A percentile compares a stretch with the other conserved stretches of the same genome.
These are phyloP conservation scores for Daldinia sp. DNA, from an alignment of 2,329 filamentous ascomycete genomes.

Conservation along the genomic window DNA sequence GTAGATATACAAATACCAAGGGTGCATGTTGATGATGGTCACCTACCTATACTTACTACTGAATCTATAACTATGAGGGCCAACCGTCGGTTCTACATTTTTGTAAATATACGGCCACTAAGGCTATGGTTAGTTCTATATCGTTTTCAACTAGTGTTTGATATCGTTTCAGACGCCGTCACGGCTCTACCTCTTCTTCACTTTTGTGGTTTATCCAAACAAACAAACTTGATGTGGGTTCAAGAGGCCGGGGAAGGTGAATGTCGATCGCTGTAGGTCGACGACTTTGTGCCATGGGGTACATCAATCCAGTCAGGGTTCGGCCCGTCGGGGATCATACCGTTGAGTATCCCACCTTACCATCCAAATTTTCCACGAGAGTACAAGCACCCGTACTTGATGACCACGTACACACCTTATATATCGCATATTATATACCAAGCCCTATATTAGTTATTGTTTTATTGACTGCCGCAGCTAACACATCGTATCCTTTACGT, in stretches of 20 bases:
- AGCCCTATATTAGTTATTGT: not conserved
- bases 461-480: not conserved
- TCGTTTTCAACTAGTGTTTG: too few relatives aligned
- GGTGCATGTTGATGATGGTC: not conserved
- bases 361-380: conserved; percentile 24
- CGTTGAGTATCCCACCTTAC: conserved; percentile 16
- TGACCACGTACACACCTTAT: not conserved
- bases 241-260: not conserved
- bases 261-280: not conserved
- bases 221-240: not conserved
- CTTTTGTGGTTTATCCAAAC: not conserved
- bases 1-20: not conserved
- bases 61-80: not conserved
- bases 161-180: not conserved
- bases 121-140: not conserved
- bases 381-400: conserved; percentile 10
- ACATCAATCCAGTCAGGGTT: not conserved
- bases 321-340: not conserved
- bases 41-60: not conserved
- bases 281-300: not conserved
- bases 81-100: not conserved
- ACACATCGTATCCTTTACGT: not conserved
- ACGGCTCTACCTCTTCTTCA: not conserved
- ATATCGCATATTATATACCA: not conserved
- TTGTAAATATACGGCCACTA: not conserved